Base-by-base conservation (phyloP, 2,329 filamentous ascomycete species). In the Fusarium napiforme region DNA sequence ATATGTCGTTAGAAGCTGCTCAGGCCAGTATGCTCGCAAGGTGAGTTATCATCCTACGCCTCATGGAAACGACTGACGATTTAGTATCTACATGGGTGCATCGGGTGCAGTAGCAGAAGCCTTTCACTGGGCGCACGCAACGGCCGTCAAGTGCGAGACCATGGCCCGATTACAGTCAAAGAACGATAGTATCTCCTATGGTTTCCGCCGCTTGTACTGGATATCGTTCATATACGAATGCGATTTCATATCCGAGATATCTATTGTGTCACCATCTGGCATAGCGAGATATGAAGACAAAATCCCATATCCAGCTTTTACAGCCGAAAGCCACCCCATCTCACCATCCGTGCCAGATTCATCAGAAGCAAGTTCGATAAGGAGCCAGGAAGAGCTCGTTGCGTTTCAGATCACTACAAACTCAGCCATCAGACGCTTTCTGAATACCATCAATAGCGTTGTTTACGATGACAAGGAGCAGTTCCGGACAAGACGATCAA, bases 391-490 rank as follows among this genome's bases (percentile, higher is more conserved):
- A 49, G 78, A 80, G 28, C 64, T 80, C 2, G 74, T 79, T 0
- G 78, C 77, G 1, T 80, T 80, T 18, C 79, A 80, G 8, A 78
- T 80, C 26, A 79, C 74, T 19, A 80, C 79, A 4, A 80, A 79
- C 49, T 77, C 79, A 2, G 77, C 79, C 2, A 80, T 80, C 18
- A 67, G 79, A 8, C 74, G 79, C 0, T 79, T 80, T 36, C 50
- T 80, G 0, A 80, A 80, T 9, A 74, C 78, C 2, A 77, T 79
- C 6, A 78, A 80, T 32, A 79, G 77, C 11, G 73, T 78, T 2
- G 72, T 80, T 3, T 80, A 80, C 47, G 75, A 79, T 30, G 74
- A 69, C 9, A 79, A 76, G 14, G 79, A 80, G 19, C 63, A 75
- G 9, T 74, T 71, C 9, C 61, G 77, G 4, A 71, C 73, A 37